phyloP scores from a whole-genome alignment of 495 filamentous ascomycete genomes.

The Cercophora sp. region DNA sequence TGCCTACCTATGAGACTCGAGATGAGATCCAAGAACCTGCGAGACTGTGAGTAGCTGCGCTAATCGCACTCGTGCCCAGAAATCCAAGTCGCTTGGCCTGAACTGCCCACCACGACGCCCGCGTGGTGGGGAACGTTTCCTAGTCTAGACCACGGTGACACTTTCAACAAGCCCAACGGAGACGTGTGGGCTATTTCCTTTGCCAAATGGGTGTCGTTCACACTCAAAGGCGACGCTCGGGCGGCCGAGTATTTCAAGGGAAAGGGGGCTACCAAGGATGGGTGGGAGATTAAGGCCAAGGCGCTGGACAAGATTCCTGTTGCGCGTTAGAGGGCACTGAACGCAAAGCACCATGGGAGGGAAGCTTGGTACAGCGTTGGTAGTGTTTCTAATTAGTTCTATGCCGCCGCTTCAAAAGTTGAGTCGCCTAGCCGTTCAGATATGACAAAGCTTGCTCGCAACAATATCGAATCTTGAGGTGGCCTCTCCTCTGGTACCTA shows the following conservation, averaged over 20 bases:
- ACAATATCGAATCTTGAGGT: too few species aligned
- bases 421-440: too few species aligned
- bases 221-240: background rate
- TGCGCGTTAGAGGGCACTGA: too few species aligned
- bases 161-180: background rate
- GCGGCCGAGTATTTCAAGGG: slow-evolving; percentile 4
- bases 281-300: background rate
- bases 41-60: too few species aligned
- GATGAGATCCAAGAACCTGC: too few species aligned
- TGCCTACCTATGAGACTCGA: background rate
- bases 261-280: background rate
- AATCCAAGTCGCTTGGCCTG: background rate
- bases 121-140: slow-evolving; percentile 1
- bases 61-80: too few species aligned
- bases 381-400: too few species aligned
- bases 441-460: too few species aligned
- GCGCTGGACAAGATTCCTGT: background rate
- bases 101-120: background rate
- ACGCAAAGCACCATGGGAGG: too few species aligned
- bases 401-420: too few species aligned
- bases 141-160: background rate
- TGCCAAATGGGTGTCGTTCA: slow-evolving; percentile 2
- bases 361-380: too few species aligned
- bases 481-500: too few species aligned
- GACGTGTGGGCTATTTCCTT: background rate